Base-by-base conservation (phyloP, 1,284 basidiomycete genomes). In the Ustilago curta region DNA sequence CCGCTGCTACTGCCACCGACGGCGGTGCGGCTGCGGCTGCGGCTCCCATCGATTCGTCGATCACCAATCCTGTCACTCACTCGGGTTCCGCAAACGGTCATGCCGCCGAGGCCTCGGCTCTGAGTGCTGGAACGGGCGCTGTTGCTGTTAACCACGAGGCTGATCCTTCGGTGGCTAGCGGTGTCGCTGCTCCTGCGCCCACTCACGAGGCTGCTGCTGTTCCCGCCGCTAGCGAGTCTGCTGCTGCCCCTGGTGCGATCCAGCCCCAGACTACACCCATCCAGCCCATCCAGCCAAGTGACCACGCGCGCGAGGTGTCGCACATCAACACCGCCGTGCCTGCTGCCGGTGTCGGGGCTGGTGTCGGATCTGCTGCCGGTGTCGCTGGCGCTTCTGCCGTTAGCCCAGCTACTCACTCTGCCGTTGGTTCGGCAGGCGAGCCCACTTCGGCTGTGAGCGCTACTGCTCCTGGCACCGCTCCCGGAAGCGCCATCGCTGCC, bases 71-170 rank as follows among this genome's bases (percentile, higher is more conserved):
- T n/a, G 45, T 48, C 23, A 44, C 37, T 9, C 59, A 58, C 39
- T 59, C 64, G 32, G 23, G 27, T 8, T 23, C 58, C 23, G 8
- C 39, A 53, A 69, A 61, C 40, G 63, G 59, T 21, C 67, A 70
- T 44, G 62, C 63, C 16, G n/a, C 49, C 21, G 52, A 75, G 40
- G 56, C 61, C 14, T 66, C 67, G 16, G 57, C 32, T 9, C 35
- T 75, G 60, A 70, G 25, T 45, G 63, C 67, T 44, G 71, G 71
- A 4, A 62, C 62, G n/a, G 67, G 71, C 27, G 67, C 66, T 18
- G 40, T 54, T n/a, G 63, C 59, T 43, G 59, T 69, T n/a, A 44
- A 47, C 23, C 68, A 70, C 60, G 8, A 40, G 16, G 54, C 64
- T 42, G 68, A 70, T 25, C 53, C 59, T 14, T 67, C 72, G 44